Evolutionary conservation across 441 rosid genomes (phyloP), one percentile per base, ranked within the genome.

Genomic region (Populus hybrid): DNA sequence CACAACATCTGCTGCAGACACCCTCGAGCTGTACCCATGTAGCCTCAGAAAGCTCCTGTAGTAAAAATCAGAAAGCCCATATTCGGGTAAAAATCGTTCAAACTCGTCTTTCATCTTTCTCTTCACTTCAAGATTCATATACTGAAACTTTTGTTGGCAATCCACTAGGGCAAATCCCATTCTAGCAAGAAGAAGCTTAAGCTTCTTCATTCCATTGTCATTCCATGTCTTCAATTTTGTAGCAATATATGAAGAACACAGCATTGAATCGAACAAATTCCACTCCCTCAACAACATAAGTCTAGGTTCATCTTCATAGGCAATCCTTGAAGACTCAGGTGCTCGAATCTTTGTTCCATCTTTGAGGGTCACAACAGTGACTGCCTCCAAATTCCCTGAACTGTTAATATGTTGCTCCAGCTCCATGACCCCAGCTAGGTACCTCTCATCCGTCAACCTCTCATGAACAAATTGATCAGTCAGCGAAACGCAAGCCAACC

Each of bases 381-480:
- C 89, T 72, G 90, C 92, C 72, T 94, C 95, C 72, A 92, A 83
- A 79, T 94, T 95, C 64, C 98, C 97, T 1, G 91, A 88, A 82
- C 95, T 89, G 73, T 90, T 92, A 76, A 95, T 91, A 66, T 94
- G 97, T 80, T 95, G 97, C 85, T 95, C 98, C 74, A 95, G 97
- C 91, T 92, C 99, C 97, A 92, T 95, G 45, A 94, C 97, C 36
- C 97, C 95, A 74, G 91, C 97, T 82, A 89, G 92, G 77, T 94
- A 95, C 90, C 99, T 91, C 83, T 95, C 98, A 82, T 92, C 97
- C 3, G 98, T 92, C 50, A 95, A 77, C 83, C 94, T 89, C 89
- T 92, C 98, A n/a, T 95, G 97, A 74, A 94, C 95, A 76, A 95
- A 94, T 84, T 95, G 99, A 86, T 94, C 98, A 59, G 99, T 88